Evolutionary conservation across 2,329 filamentous ascomycete species (phyloP), one percentile per base, ranked within the genome.

Genomic region (Penicillium decumbens): DNA sequence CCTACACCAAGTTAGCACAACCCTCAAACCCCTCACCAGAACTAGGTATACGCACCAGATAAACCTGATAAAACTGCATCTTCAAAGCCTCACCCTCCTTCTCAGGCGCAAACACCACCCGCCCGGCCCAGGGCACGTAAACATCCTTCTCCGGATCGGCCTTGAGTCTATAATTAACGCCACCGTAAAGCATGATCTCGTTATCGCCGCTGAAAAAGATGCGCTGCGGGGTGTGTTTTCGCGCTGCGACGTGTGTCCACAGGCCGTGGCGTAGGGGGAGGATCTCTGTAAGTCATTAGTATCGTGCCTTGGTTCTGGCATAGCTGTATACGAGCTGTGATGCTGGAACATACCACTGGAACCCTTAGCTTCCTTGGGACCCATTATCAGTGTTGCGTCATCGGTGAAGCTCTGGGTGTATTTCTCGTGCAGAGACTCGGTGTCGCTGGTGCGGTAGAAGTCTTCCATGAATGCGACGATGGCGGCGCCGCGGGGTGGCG

Each of bases 11-110:
- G 33, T 54, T 15, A 55, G 53, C 20, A 54, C 43, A 43, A n/a
- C 49, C 24, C 23, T 47, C 25, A 13, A 18, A 18, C n/a, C 23
- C 23, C 9, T 41, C 12, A 12, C 18, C 13, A 18, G 5, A 32
- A 2, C 30, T 4, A 41, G 32, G 40, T 18, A 43, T 32, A 63
- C 68, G 23, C 50, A 71, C 68, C 64, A 71, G 54, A 53, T 71
- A 71, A 50, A 71, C 68, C 55, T 71, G 68, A 62, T 71, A 71
- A 53, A 69, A 71, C 53, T 49, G 61, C 67, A 71, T 71, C 56
- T 62, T 70, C 15, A 65, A 45, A 37, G 41, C 58, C 37, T 55
- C 58, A 1, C 52, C 55, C 18, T 56, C 56, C 45, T 54, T 49
- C 20, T 49, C 44, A 3, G 54, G 53, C 24, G 56, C 65, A 57